These are phyloP conservation scores for Solanum corneliomulleri DNA, from an alignment of 257 asterid genomes.

Conservation along the genomic window DNA sequence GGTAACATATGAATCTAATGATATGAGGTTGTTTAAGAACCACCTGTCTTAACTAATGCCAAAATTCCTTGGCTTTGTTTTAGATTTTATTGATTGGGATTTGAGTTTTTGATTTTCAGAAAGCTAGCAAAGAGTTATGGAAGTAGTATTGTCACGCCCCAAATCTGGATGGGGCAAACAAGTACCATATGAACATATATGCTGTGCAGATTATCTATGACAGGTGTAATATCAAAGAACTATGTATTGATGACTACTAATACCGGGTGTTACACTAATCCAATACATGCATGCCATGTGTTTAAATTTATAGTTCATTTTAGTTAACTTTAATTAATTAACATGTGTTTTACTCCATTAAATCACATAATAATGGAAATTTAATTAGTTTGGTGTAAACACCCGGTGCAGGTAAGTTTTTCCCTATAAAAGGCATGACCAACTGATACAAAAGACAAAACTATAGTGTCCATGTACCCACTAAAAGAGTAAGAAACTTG, in stretches of 20 bases:
- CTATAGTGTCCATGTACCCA: not conserved
- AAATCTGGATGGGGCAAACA: not conserved
- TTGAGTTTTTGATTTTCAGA: not conserved
- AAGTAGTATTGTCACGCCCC: not conserved
- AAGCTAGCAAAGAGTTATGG: not conserved
- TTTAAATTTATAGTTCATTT: no score
- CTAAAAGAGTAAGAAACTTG: not conserved
- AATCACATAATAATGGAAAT: no score
- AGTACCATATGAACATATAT: not conserved
- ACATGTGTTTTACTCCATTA: no score
- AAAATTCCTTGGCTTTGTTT: not conserved
- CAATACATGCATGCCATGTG: no score
- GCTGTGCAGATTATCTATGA: not conserved
- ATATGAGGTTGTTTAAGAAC: not conserved
- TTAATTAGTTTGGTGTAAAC: no score
- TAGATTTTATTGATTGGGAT: not conserved
- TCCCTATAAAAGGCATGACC: not conserved
- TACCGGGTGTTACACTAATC: no score
- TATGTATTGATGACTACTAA: not conserved
- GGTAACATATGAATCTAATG: not conserved
- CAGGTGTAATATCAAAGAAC: not conserved
- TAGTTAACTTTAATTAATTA: no score
- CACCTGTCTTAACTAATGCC: not conserved
- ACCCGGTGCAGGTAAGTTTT: no score
- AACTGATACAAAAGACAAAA: not conserved